Conservation (phyloP, 2,329 filamentous ascomycete genomes). For the Hypoxylon rubiginosum region DNA sequence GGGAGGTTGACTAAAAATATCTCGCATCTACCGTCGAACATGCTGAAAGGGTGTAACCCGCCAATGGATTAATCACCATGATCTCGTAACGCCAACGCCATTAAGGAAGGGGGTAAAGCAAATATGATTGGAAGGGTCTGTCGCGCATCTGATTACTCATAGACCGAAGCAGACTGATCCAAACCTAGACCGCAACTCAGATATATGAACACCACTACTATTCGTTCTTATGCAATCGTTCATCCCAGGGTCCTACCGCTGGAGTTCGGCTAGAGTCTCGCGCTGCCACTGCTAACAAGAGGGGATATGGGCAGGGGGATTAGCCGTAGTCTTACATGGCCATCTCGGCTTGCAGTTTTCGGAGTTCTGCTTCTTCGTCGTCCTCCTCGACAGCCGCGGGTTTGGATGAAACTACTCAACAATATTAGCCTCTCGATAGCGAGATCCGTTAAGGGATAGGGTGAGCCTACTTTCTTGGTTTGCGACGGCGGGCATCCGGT, state of each 20-base stretch:
- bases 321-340: conserved; percentile 77
- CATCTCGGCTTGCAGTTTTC: conserved; percentile 96
- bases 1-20: conserved; percentile 37
- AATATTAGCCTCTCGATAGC: conserved; percentile 35
- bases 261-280: conserved; percentile 32
- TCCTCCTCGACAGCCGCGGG: conserved; percentile 76
- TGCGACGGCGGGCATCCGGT: conserved; percentile 80
- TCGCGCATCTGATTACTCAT: conserved; percentile 25
- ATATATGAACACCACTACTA: conserved; percentile 16
- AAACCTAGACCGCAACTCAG: conserved; percentile 12
- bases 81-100: conserved; percentile 52
- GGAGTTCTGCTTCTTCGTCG: conserved; percentile 94
- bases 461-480: conserved; percentile 80
- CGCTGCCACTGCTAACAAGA: conserved; percentile 30
- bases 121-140: conserved; percentile 29
- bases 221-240: conserved; percentile 20
- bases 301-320: conserved; percentile 21
- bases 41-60: conserved; percentile 45
- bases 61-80: conserved; percentile 43
- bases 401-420: conserved; percentile 64
- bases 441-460: background rate
- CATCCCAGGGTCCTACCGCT: conserved; percentile 29
- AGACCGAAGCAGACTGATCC: conserved; percentile 24
- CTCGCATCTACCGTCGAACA: conserved; percentile 33
- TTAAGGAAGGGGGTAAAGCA: conserved; percentile 30